phyloP scores from a whole-genome alignment of 2,329 filamentous ascomycete species.

The Fusarium falciforme region DNA sequence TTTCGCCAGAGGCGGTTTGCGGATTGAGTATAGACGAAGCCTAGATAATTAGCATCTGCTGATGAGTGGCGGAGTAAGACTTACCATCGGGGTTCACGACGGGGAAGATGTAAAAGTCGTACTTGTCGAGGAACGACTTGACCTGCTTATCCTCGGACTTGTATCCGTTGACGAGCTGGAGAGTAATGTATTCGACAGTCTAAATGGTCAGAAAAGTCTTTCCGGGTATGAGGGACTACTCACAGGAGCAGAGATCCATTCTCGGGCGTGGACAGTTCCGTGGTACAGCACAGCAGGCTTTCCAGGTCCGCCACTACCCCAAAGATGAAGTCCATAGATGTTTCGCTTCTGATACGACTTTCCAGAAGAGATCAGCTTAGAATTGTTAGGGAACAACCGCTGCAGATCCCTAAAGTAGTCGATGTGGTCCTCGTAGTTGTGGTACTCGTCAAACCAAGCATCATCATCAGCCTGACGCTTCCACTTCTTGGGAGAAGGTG shows the following conservation, averaged over 20 bases:
- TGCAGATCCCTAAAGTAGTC: conserved; percentile 58
- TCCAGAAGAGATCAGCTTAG: conserved; percentile 59
- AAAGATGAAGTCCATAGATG: conserved; percentile 70
- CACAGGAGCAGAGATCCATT: conserved; percentile 66
- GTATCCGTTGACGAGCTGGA: conserved; percentile 58
- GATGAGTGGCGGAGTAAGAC: not conserved
- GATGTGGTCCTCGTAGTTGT: conserved; percentile 62
- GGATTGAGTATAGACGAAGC: conserved; percentile 60
- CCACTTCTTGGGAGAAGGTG: conserved; percentile 27
- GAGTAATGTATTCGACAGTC: conserved; percentile 60
- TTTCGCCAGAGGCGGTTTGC: conserved; percentile 64
- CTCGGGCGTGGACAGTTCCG: conserved; percentile 64
- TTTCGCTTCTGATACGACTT: conserved; percentile 57
- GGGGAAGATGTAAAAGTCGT: conserved; percentile 67
- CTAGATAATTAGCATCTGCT: conserved; percentile 31
- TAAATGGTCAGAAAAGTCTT: conserved; percentile 14
- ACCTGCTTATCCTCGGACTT: conserved; percentile 49
- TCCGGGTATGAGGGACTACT: conserved; percentile 51
- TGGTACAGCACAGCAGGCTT: conserved; percentile 63
- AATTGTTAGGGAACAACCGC: conserved; percentile 55
- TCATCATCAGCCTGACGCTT: conserved; percentile 45
- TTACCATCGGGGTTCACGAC: conserved; percentile 61
- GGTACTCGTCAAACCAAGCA: conserved; percentile 63
- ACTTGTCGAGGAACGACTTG: conserved; percentile 62
- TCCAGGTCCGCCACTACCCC: conserved; percentile 55